phyloP scores from a whole-genome alignment of 2,329 filamentous ascomycete species.

The Pestalotiopsis sp. region DNA sequence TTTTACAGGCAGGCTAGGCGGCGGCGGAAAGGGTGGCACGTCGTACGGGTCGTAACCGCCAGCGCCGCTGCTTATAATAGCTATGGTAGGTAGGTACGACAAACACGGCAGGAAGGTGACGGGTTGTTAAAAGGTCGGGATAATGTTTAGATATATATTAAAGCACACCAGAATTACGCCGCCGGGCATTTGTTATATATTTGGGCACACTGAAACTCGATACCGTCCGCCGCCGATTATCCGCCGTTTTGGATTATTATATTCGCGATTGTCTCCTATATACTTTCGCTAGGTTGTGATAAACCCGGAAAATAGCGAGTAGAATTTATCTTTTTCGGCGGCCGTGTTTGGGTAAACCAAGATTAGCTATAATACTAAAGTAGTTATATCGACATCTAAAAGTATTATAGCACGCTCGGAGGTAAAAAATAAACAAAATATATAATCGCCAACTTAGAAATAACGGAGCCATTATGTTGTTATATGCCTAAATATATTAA shows the following conservation, averaged over 20 bases:
- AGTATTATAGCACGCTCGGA: no score
- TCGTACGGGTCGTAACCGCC: not conserved
- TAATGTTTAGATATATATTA: not conserved
- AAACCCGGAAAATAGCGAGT: not conserved
- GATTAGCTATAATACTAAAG: not conserved
- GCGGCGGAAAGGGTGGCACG: not conserved
- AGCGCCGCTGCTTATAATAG: not conserved
- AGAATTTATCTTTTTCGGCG: not conserved
- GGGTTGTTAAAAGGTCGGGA: not conserved
- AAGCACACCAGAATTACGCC: not conserved
- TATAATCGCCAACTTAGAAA: no score
- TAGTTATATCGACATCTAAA: no score
- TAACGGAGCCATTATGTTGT: no score
- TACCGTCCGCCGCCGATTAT: no score
- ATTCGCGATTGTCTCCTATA: not conserved
- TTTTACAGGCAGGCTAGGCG: not conserved
- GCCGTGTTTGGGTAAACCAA: not conserved
- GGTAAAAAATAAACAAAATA: no score
- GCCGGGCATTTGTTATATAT: no score
- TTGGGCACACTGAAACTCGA: no score
- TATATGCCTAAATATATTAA: no score
- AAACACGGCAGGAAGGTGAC: not conserved
- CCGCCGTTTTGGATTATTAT: no score
- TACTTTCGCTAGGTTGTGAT: not conserved
- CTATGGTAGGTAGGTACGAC: not conserved